Evolutionary conservation across 1,284 basidiomycete genomes (phyloP), one percentile per base, ranked within the genome.

Genomic region (Erythrobasidium hasegawianum): DNA sequence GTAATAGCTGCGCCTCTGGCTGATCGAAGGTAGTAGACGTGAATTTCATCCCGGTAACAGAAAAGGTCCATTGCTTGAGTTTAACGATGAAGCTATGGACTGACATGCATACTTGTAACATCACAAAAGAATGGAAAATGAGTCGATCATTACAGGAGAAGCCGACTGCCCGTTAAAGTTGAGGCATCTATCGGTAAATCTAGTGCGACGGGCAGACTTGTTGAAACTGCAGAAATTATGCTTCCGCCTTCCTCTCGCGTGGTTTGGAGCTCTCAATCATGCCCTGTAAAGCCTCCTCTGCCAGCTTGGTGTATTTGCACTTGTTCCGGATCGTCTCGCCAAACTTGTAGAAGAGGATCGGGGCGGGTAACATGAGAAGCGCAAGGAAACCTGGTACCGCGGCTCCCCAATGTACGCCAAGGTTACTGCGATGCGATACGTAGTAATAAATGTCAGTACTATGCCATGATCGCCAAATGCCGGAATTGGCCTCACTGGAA

Each of bases 381-480:
- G 59, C 58, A 18, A 62, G 22, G 27, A 68, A 65, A 4, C 62
- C 62, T 16, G 62, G 62, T 5, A 65, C 78, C 54, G 81, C 83
- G 75, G 83, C 81, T 1, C 84, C 86, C 86, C 86, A 87, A 68
- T 83, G 78, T 54, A 85, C 83, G 10, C 86, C 86, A 16, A 87
- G 80, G 4, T 76, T 77, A 8, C 75, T 72, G 74, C 85, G 33
- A 33, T 18, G 43, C 5, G 43, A 47, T 7, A 14, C 8, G 7
- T 7, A 47, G n/a, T n/a, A n/a, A 47, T 11, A 33, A 5, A 33
- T 4, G 33, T 47, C 43, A 47, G 43, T 7, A 47, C 5, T 8
- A 7, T 14, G 16, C 14, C 4, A 16, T 24, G n/a, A n/a, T n/a
- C n/a, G n/a, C 43, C 16, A 14, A 16, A n/a, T 47, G 22, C 5